Evolutionary conservation across 768 basidiomycete species (phyloP).

Genomic region (Lactarius pseudohatsudake): DNA sequence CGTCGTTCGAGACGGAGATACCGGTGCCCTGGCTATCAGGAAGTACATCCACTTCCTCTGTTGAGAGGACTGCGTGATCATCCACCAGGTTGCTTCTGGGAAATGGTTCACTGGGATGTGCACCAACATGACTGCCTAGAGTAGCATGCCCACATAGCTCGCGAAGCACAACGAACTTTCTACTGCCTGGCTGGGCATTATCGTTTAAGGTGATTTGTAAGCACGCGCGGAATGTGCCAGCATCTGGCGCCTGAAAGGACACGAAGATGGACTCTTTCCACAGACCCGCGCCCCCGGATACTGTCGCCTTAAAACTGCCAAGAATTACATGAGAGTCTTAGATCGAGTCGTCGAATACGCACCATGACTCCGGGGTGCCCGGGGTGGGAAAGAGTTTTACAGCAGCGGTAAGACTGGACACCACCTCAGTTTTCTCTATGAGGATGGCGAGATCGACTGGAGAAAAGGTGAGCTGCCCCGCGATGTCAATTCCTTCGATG

Average conservation of each 20-base stretch:
- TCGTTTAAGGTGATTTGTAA: conserved; percentile 5
- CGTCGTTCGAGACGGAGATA: conserved; percentile 36
- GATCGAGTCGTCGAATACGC: neutral
- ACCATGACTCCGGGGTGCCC: conserved; percentile 5
- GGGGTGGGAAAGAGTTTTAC: neutral
- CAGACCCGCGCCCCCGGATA: neutral
- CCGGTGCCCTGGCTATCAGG: conserved; percentile 51
- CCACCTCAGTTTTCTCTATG: neutral
- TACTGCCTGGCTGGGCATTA: neutral
- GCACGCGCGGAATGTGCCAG: neutral
- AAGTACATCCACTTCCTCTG: conserved; percentile 6
- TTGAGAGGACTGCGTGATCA: neutral
- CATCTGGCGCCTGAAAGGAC: conserved; percentile 4
- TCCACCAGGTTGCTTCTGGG: neutral
- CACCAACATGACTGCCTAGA: neutral
- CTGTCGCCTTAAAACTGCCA: conserved; percentile 6
- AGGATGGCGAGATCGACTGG: neutral
- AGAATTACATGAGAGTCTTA: neutral
- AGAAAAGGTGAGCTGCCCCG: neutral
- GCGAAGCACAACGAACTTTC: conserved; percentile 9
- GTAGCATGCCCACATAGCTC: conserved; percentile 5
- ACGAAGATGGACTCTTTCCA: neutral
- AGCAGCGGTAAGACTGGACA: conserved; percentile 3
- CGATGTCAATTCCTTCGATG: neutral
- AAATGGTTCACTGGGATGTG: neutral